Conservation (phyloP, 2,329 filamentous ascomycete species). For the Talaromyces islandicus region DNA sequence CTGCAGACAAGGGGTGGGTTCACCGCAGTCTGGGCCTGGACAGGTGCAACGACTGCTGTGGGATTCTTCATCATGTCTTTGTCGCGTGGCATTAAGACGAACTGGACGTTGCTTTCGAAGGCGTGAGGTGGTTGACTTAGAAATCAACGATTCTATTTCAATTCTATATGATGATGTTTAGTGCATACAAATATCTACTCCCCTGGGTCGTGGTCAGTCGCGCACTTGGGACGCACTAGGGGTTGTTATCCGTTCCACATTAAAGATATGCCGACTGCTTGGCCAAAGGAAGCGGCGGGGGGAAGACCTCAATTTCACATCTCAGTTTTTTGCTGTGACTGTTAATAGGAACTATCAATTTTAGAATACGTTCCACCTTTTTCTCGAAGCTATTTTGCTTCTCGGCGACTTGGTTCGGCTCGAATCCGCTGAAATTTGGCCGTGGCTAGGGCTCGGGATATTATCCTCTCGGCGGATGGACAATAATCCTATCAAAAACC, state of each 20-base stretch:
- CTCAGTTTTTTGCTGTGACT: neutral
- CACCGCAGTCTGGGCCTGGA: slow-evolving; percentile 1
- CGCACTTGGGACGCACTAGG: no score
- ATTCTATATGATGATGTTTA: no score
- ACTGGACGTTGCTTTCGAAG: neutral
- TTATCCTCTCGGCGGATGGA: neutral
- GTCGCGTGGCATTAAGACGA: neutral
- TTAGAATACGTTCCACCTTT: neutral
- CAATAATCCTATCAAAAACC: neutral
- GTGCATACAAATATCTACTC: no score
- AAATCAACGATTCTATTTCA: no score
- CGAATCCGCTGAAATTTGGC: neutral
- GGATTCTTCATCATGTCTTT: slow-evolving; percentile 1
- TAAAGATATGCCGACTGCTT: neutral
- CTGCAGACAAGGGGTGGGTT: neutral
- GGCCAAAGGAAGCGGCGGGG: no score
- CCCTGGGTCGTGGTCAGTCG: neutral
- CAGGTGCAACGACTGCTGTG: neutral
- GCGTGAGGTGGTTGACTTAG: no score
- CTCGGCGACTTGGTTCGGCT: neutral
- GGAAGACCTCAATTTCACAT: neutral
- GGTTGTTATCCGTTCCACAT: neutral
- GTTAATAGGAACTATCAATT: neutral
- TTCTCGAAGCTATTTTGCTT: neutral
- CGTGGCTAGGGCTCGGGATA: neutral